These are phyloP conservation scores for Crithidia brevicula DNA, from an alignment of 208 protist genomes.

Conservation along the genomic window DNA sequence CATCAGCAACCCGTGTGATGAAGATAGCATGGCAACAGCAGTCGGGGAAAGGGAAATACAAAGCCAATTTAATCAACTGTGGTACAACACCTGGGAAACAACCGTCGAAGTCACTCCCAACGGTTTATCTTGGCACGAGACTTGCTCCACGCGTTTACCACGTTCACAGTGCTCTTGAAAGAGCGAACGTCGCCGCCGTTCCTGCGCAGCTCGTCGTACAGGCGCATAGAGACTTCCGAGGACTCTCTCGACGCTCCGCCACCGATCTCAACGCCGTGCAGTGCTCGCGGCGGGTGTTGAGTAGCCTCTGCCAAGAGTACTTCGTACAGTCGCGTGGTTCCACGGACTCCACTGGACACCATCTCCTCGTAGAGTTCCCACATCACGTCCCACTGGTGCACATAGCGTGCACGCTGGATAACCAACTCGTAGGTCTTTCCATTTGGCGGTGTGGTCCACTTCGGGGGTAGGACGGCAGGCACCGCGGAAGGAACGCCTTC, in stretches of 20 bases:
- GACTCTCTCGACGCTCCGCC: constrained; percentile 11
- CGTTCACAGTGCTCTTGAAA: constrained; percentile 47
- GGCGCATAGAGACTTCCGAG: constrained; percentile 47
- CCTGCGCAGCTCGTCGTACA: constrained; percentile 67
- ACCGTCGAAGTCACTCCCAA: too few relatives aligned
- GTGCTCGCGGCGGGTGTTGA: constrained; percentile 41
- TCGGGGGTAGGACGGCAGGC: constrained; percentile 32
- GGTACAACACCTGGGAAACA: too few relatives aligned
- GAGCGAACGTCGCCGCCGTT: constrained; percentile 60
- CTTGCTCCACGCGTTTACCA: constrained; percentile 81
- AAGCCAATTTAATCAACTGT: too few relatives aligned
- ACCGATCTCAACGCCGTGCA: not conserved
- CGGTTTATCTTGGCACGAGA: constrained; percentile 33
- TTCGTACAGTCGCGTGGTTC: constrained; percentile 67
- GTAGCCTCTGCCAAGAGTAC: constrained; percentile 52
- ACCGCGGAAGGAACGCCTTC: not conserved
- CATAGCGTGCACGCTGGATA: constrained; percentile 55
- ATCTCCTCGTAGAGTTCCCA: constrained; percentile 81
- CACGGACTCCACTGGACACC: constrained; percentile 30
- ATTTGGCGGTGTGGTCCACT: constrained; percentile 60
- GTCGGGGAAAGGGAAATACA: not conserved
- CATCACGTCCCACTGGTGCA: constrained; percentile 71
- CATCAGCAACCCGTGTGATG: too few relatives aligned
- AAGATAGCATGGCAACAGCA: not conserved
- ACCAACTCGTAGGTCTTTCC: constrained; percentile 81